phyloP scores from a whole-genome alignment of 2,329 filamentous ascomycete species.

The Aspergillus novoparasiticus region DNA sequence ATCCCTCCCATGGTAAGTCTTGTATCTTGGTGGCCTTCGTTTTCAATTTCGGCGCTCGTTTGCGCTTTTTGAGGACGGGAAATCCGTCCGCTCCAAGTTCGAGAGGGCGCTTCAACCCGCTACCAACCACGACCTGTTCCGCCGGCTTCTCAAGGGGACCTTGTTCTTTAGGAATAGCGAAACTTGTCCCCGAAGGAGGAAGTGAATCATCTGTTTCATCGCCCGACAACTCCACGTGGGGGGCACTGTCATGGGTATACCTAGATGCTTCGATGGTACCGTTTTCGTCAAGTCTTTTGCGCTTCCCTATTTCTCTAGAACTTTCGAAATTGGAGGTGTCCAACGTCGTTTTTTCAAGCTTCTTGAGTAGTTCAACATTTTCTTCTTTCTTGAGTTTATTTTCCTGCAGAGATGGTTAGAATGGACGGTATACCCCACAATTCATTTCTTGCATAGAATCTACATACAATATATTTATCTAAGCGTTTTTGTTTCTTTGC shows the following conservation, averaged over 20 bases:
- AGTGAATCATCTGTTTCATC: constrained; percentile 41
- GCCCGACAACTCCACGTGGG: constrained; percentile 33
- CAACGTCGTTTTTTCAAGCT: constrained; percentile 75
- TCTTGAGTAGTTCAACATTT: constrained; percentile 78
- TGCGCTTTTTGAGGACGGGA: constrained; percentile 80
- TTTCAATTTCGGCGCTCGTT: constrained; percentile 63
- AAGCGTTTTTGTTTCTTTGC: constrained; percentile 68
- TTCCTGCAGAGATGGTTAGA: constrained; percentile 55
- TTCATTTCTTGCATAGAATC: background rate
- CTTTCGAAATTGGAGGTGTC: constrained; percentile 82
- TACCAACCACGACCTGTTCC: constrained; percentile 52
- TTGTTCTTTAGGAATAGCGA: constrained; percentile 36
- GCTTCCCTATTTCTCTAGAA: constrained; percentile 72
- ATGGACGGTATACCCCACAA: background rate
- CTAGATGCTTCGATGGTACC: constrained; percentile 15
- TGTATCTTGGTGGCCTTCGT: constrained; percentile 27
- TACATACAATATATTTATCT: constrained; percentile 66
- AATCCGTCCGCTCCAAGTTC: constrained; percentile 77
- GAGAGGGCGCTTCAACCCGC: constrained; percentile 83
- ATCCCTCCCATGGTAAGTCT: constrained; percentile 51
- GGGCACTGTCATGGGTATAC: constrained; percentile 23
- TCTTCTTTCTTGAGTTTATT: constrained; percentile 95
- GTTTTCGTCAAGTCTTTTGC: constrained; percentile 68
- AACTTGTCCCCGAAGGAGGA: constrained; percentile 26
- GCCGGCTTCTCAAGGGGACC: constrained; percentile 51